Conservation (phyloP, 179 eudicot genomes). For the Monotropa hypopitys region DNA sequence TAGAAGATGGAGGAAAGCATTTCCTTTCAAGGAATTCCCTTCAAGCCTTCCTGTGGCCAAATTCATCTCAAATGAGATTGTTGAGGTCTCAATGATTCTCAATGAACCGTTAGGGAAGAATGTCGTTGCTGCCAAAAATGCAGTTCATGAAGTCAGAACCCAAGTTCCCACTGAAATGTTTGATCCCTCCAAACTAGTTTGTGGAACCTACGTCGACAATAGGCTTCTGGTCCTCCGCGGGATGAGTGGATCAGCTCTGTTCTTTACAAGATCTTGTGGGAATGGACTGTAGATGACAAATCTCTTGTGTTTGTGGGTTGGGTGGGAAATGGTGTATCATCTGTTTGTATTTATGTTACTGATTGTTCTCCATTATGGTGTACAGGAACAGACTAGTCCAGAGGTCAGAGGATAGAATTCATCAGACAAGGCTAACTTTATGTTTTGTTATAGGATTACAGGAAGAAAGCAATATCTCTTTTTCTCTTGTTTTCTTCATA, state of each 20-base stretch:
- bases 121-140: constrained; percentile 34
- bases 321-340: not conserved
- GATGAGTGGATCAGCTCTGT: constrained; percentile 79
- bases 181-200: constrained; percentile 74
- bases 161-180: constrained; percentile 89
- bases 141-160: constrained; percentile 50
- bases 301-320: not conserved
- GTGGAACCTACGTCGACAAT: constrained; percentile 83
- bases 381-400: not conserved
- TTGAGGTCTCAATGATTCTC: constrained; percentile 44
- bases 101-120: constrained; percentile 35
- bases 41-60: constrained; percentile 80
- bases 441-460: not conserved
- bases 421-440: not conserved
- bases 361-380: not conserved
- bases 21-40: constrained; percentile 66
- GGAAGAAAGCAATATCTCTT: no score
- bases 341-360: not conserved
- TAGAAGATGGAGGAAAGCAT: constrained; percentile 63
- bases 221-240: constrained; percentile 69
- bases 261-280: constrained; percentile 52
- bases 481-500: no score
- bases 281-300: constrained; percentile 7
- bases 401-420: no score
- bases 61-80: constrained; percentile 43